phyloP scores from a whole-genome alignment of 2,329 filamentous ascomycete species.

The Myriosclerotinia scirpicola region DNA sequence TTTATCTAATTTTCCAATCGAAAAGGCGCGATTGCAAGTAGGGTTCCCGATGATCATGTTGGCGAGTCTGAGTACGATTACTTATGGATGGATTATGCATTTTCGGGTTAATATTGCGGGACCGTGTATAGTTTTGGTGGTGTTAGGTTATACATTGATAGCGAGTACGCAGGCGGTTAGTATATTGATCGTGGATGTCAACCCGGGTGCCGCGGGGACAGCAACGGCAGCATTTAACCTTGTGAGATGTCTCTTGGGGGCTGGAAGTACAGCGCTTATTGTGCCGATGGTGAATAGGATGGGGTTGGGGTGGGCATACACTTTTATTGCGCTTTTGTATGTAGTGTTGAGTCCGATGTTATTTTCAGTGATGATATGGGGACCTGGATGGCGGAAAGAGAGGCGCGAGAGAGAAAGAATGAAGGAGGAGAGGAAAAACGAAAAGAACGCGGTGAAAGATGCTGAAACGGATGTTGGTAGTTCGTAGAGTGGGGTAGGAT shows the following conservation, averaged over 20 bases:
- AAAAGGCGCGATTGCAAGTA: constrained; percentile 51
- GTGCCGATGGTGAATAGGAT: constrained; percentile 53
- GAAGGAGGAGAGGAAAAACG: constrained; percentile 18
- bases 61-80: constrained; percentile 48
- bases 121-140: constrained; percentile 48
- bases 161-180: constrained; percentile 54
- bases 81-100: constrained; percentile 56
- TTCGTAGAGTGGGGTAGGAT: neutral
- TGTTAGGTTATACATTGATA: constrained; percentile 51
- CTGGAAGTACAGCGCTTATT: constrained; percentile 52
- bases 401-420: constrained; percentile 33
- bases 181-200: constrained; percentile 56
- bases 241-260: constrained; percentile 55
- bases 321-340: constrained; percentile 48
- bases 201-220: constrained; percentile 52
- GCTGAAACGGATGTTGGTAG: too few species aligned
- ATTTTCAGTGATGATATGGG: constrained; percentile 45
- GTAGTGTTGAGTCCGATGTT: constrained; percentile 45
- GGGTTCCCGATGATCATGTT: constrained; percentile 53
- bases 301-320: constrained; percentile 54
- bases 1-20: constrained; percentile 52
- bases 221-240: constrained; percentile 59
- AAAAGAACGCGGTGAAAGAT: neutral
- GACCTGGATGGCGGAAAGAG: constrained; percentile 47
- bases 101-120: constrained; percentile 47